Evolutionary conservation across 1,284 basidiomycete species (phyloP).

Genomic region (Bjerkandera adusta): DNA sequence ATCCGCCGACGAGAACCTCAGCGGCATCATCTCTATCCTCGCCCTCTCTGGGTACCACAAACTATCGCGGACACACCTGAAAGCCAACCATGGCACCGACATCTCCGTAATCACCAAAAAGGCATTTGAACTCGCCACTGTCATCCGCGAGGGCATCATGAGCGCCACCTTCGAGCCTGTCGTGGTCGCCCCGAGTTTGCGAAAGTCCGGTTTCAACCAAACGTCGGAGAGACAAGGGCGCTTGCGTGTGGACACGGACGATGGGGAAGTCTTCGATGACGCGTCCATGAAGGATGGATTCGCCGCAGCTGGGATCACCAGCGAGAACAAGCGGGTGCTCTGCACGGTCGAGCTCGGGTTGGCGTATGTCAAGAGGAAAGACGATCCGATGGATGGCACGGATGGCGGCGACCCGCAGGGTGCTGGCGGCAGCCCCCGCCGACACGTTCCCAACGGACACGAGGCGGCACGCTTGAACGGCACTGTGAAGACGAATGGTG

Average conservation of each 20-base stretch:
- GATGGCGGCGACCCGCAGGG: background rate
- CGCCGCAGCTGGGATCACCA: conserved; percentile 25
- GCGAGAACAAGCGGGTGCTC: conserved; percentile 29
- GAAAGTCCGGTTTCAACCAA: conserved; percentile 11
- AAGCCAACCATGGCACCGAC: conserved; percentile 28
- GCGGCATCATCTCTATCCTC: conserved; percentile 34
- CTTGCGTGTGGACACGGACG: conserved; percentile 7
- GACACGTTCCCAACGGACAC: background rate
- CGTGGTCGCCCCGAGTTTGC: conserved; percentile 23
- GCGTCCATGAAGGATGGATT: conserved; percentile 35
- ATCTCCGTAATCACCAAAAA: conserved; percentile 29
- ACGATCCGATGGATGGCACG: background rate
- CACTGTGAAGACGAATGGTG: conserved; percentile 1
- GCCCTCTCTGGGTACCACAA: conserved; percentile 30
- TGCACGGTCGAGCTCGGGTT: conserved; percentile 38
- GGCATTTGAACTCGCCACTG: conserved; percentile 29
- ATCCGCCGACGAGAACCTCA: conserved; percentile 27
- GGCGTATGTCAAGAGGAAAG: conserved; percentile 24
- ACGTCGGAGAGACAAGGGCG: background rate
- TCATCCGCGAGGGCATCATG: conserved; percentile 34
- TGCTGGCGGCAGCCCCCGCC: background rate
- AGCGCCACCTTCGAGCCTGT: conserved; percentile 34
- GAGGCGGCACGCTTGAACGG: conserved; percentile 4
- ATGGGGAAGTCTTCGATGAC: conserved; percentile 27
- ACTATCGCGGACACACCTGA: conserved; percentile 29